A percentile compares a stretch with the other conserved stretches of the same genome.
phyloP scores from a whole-genome alignment of 2,329 filamentous ascomycete genomes.

The Whalleya microplaca region DNA sequence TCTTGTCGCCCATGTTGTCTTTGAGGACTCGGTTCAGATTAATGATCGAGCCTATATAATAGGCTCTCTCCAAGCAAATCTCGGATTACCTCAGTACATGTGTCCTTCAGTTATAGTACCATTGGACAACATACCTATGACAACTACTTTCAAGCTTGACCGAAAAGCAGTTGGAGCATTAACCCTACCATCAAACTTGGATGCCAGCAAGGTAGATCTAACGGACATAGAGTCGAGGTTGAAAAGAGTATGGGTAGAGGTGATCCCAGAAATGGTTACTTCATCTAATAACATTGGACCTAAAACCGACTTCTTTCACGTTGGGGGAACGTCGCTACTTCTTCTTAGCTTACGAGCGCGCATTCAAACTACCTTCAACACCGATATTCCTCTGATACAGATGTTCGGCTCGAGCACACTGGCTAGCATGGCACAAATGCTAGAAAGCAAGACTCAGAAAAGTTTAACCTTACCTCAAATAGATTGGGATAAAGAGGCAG shows the following conservation, averaged over 20 bases:
- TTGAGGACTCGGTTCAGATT: too few relatives aligned
- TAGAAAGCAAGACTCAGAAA: conserved; percentile 21
- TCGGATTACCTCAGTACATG: conserved; percentile 36
- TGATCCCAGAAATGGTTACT: too few relatives aligned
- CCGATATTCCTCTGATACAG: conserved; percentile 38
- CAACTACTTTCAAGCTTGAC: conserved; percentile 39
- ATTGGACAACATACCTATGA: conserved; percentile 37
- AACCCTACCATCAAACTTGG: conserved; percentile 24
- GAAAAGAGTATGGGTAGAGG: conserved; percentile 17
- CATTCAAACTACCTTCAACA: conserved; percentile 39
- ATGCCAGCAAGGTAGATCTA: not conserved
- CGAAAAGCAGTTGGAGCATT: conserved; percentile 31
- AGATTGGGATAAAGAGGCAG: conserved; percentile 45
- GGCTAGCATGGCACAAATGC: conserved; percentile 41
- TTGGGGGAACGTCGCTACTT: conserved; percentile 47
- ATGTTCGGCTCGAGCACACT: conserved; percentile 45
- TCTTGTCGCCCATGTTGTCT: conserved; percentile 29
- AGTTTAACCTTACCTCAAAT: too few relatives aligned
- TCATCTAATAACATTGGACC: not conserved
- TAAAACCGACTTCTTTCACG: conserved; percentile 44
- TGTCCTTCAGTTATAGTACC: conserved; percentile 34
- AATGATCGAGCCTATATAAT: too few relatives aligned
- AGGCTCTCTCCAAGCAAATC: too few relatives aligned
- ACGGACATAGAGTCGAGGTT: conserved; percentile 8
- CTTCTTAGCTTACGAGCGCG: conserved; percentile 42